Base-by-base conservation (phyloP, 371 early-diverging fungal species). In the Gilbertella persicaria region DNA sequence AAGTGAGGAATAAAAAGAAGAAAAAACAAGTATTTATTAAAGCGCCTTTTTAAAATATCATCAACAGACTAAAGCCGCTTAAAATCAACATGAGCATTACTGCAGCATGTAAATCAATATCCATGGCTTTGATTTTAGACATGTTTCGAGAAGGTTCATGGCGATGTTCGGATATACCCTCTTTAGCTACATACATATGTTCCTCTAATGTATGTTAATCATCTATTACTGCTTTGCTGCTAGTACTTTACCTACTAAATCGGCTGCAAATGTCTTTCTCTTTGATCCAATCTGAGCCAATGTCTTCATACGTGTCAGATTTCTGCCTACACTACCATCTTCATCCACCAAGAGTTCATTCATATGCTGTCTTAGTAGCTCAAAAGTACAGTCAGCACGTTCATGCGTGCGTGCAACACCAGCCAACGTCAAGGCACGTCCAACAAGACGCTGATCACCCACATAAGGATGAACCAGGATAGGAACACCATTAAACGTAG, bases 381-480 rank as follows among this genome's bases (percentile, higher is more conserved):
- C 33, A 30, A 50, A 35, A 0, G 50, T 50, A 17, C 29, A 36
- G 5, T 24, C 16, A 14, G 9, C 17, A 4, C 44, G 13, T 14
- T 50, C 43, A 17, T 50, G 28, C n/a, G 30, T 30, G 14, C 50
- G 43, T 3, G 50, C 57, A 5, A 57, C 50, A 23, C 57, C 57
- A 12, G 57, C 57, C 3, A 44, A n/a, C 5, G 26, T 12, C 29
- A 57, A 26, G 17, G 50, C 50, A 21, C 38, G 50, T 0, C 45
- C 57, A 3, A 50, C 39, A 3, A 57, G 16, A 13, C 24, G 23
- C 21, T 70, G 71, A 45, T 76, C 77, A 1, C 69, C 71, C 29
- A 60, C 61, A 45, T 64, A 70, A 4, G 73, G 73, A 19, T 55
- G 39, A 0, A 60, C 45, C 10, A 68, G 40, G 8, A 70, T 45